Conservation (phyloP, 2,329 filamentous ascomycete genomes). For the Fusarium sp. region DNA sequence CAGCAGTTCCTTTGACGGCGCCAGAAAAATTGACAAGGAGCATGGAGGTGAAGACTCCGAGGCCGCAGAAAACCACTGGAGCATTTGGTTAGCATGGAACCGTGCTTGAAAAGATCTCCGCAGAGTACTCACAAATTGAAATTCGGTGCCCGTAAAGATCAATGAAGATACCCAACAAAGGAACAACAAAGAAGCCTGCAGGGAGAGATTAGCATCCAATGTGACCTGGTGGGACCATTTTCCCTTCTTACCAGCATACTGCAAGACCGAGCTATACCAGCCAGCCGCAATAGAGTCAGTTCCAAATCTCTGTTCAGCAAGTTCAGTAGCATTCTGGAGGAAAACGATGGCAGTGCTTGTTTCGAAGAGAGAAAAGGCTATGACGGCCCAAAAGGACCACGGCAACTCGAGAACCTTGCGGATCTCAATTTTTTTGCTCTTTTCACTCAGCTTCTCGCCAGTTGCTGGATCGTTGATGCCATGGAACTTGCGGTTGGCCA, state of each 20-base stretch:
- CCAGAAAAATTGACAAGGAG: slow-evolving; percentile 62
- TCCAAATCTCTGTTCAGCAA: slow-evolving; percentile 68
- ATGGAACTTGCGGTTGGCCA: slow-evolving; percentile 18
- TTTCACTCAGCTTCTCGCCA: slow-evolving; percentile 67
- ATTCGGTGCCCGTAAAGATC: slow-evolving; percentile 66
- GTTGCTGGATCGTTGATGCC: slow-evolving; percentile 57
- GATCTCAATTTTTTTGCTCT: slow-evolving; percentile 66
- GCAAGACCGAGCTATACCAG: slow-evolving; percentile 67
- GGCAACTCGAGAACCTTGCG: slow-evolving; percentile 66
- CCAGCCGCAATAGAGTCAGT: slow-evolving; percentile 64
- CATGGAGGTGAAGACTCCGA: slow-evolving; percentile 65
- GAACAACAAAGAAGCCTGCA: slow-evolving; percentile 66
- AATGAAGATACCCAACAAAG: slow-evolving; percentile 65
- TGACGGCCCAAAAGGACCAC: slow-evolving; percentile 68
- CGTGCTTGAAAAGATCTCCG: background rate
- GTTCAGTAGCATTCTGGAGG: slow-evolving; percentile 67
- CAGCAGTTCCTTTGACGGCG: slow-evolving; percentile 62
- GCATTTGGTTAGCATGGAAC: background rate
- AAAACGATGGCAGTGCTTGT: slow-evolving; percentile 67
- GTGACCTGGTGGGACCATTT: no score
- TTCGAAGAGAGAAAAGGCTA: slow-evolving; percentile 67
- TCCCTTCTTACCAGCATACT: slow-evolving; percentile 53
- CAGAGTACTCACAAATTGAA: slow-evolving; percentile 55
- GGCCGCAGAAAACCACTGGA: slow-evolving; percentile 58
- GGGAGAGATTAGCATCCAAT: background rate